phyloP scores from a whole-genome alignment of 2,329 filamentous ascomycete species.

The Aspergillus cejpii region DNA sequence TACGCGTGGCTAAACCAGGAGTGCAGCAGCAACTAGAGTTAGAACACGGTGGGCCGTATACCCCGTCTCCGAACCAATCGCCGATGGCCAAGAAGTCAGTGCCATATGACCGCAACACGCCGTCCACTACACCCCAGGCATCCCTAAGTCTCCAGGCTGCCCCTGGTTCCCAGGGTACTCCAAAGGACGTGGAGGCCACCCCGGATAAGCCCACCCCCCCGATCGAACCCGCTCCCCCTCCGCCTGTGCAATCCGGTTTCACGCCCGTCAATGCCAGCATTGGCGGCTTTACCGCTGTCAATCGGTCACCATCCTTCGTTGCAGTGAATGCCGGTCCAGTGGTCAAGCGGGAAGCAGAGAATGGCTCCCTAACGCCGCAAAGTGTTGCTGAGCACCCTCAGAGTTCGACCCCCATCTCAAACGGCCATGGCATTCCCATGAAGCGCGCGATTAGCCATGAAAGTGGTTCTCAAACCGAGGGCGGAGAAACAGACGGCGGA shows the following conservation, averaged over 20 bases:
- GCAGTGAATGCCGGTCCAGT: slow-evolving; percentile 36
- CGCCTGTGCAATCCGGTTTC: slow-evolving; percentile 49
- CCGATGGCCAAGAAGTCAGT: slow-evolving; percentile 56
- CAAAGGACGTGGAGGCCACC: slow-evolving; percentile 36
- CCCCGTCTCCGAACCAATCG: slow-evolving; percentile 65
- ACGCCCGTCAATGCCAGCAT: slow-evolving; percentile 62
- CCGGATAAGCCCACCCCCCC: slow-evolving; percentile 32
- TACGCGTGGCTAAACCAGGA: slow-evolving; percentile 82
- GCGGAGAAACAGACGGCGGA: slow-evolving; percentile 54
- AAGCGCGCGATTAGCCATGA: slow-evolving; percentile 70
- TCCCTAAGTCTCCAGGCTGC: slow-evolving; percentile 58
- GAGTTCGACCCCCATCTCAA: slow-evolving; percentile 50
- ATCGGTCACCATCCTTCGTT: slow-evolving; percentile 43
- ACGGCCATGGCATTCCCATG: slow-evolving; percentile 50
- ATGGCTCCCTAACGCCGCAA: slow-evolving; percentile 54
- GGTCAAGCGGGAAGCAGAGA: slow-evolving; percentile 50
- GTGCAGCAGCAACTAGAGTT: slow-evolving; percentile 94
- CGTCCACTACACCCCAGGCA: slow-evolving; percentile 49
- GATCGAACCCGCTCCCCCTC: slow-evolving; percentile 36
- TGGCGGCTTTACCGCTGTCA: slow-evolving; percentile 54
- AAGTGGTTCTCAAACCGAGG: slow-evolving; percentile 39
- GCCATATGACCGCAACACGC: slow-evolving; percentile 39
- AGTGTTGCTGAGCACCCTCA: slow-evolving; percentile 59
- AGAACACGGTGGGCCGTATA: slow-evolving; percentile 87
- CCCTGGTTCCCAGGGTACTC: slow-evolving; percentile 51